Evolutionary conservation across 352 stramenopile species (phyloP).

Genomic region (Phytopythium sindhum): DNA sequence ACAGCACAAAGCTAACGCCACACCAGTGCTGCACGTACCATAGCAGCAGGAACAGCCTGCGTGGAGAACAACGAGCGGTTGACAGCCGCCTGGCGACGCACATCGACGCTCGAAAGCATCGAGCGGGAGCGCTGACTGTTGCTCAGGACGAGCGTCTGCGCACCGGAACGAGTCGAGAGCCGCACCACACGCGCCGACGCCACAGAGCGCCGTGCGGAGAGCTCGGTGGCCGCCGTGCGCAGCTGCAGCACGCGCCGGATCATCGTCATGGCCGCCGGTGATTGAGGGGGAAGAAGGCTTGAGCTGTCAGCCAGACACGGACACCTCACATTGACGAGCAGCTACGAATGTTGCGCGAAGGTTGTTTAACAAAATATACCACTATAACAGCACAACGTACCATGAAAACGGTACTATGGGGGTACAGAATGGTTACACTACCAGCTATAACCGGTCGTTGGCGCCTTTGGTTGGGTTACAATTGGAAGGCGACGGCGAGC

Average conservation of each 20-base stretch:
- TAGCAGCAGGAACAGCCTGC: not conserved
- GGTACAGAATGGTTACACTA: not conserved
- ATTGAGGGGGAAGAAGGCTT: not conserved
- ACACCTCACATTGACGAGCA: not conserved
- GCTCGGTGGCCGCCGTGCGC: slow-evolving; percentile 1
- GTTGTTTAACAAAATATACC: slow-evolving; percentile 2
- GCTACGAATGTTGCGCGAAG: slow-evolving; percentile 1
- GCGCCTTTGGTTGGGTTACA: too few species aligned
- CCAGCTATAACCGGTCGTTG: not conserved
- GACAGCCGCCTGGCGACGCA: not conserved
- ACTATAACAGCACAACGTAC: not conserved
- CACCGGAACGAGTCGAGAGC: not conserved
- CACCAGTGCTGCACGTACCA: not conserved
- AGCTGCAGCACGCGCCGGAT: slow-evolving; percentile 32
- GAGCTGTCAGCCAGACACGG: slow-evolving; percentile 1
- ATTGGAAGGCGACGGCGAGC: not conserved
- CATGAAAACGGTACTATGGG: not conserved
- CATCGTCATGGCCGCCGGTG: slow-evolving; percentile 3
- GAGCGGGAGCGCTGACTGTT: slow-evolving; percentile 9
- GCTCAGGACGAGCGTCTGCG: not conserved
- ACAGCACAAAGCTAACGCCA: not conserved
- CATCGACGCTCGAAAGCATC: not conserved
- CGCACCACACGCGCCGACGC: not conserved
- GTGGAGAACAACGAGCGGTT: not conserved
- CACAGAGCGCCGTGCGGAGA: not conserved